Conservation (phyloP, 2,329 filamentous ascomycete genomes). For the Diaporthe sp. region DNA sequence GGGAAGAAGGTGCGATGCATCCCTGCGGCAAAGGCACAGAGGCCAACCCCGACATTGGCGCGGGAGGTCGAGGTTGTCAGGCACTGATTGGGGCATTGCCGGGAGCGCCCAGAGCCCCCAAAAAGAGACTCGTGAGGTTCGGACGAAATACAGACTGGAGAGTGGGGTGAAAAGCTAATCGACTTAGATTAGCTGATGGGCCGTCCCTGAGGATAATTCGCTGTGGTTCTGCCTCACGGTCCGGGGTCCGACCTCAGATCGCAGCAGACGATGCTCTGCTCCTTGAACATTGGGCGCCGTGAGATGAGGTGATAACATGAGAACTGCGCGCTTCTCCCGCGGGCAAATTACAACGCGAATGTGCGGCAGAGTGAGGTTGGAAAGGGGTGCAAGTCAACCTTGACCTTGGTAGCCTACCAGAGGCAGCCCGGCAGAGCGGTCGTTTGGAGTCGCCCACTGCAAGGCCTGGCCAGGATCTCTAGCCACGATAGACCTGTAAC, state of each 20-base stretch:
- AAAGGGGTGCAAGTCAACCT: slow-evolving; percentile 20
- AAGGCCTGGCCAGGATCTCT: slow-evolving; percentile 23
- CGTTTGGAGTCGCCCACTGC: slow-evolving; percentile 28
- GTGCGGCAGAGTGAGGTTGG: neutral
- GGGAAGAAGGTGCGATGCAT: slow-evolving; percentile 36
- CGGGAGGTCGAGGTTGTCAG: slow-evolving; percentile 32
- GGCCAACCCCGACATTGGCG: slow-evolving; percentile 38
- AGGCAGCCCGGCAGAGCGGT: slow-evolving; percentile 22
- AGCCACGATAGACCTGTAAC: slow-evolving; percentile 12
- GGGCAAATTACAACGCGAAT: slow-evolving; percentile 26
- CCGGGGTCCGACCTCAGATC: slow-evolving; percentile 19
- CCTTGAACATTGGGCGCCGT: slow-evolving; percentile 8
- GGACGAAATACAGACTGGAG: slow-evolving; percentile 33
- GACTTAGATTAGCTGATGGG: slow-evolving; percentile 26
- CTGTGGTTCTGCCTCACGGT: slow-evolving; percentile 19
- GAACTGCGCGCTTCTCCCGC: neutral
- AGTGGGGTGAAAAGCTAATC: slow-evolving; percentile 30
- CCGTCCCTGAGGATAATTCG: slow-evolving; percentile 12
- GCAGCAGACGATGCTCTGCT: slow-evolving; percentile 1
- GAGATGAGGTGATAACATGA: slow-evolving; percentile 23
- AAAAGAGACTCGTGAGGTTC: slow-evolving; percentile 23
- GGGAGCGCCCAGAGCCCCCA: slow-evolving; percentile 24
- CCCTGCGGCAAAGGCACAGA: slow-evolving; percentile 34
- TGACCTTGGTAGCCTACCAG: slow-evolving; percentile 19
- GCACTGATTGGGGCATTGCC: slow-evolving; percentile 40